Percentiles rank a stretch among this genome's conserved stretches.
phyloP scores from a whole-genome alignment of 2,329 filamentous ascomycete species.

The Penicillium sp. region DNA sequence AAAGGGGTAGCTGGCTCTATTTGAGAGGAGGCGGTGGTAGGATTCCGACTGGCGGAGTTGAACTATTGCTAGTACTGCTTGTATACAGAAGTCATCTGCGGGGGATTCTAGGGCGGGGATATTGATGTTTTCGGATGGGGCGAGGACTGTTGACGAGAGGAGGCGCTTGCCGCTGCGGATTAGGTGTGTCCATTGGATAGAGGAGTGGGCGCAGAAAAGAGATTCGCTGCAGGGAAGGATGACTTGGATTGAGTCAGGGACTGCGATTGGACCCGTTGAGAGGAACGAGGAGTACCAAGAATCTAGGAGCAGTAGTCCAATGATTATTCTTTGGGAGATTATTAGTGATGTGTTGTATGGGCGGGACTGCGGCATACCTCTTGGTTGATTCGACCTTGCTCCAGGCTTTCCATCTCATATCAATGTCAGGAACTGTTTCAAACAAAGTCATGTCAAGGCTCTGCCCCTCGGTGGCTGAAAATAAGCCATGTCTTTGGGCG shows the following conservation, averaged over 20 bases:
- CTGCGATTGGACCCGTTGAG: slow-evolving; percentile 47
- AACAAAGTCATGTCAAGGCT: slow-evolving; percentile 43
- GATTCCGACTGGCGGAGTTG: slow-evolving; percentile 45
- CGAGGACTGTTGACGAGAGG: slow-evolving; percentile 32
- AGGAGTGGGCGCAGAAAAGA: slow-evolving; percentile 44
- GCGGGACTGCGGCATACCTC: slow-evolving; percentile 27
- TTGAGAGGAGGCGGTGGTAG: slow-evolving; percentile 44
- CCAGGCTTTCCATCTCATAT: slow-evolving; percentile 53
- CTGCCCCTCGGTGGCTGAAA: slow-evolving; percentile 48
- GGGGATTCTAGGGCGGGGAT: slow-evolving; percentile 35
- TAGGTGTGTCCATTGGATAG: slow-evolving; percentile 39
- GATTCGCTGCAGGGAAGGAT: slow-evolving; percentile 47
- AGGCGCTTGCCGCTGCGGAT: slow-evolving; percentile 36
- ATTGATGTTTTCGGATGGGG: slow-evolving; percentile 37
- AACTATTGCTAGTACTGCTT: slow-evolving; percentile 40
- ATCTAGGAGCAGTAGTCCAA: slow-evolving; percentile 47
- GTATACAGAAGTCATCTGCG: slow-evolving; percentile 37
- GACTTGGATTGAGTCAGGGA: slow-evolving; percentile 48
- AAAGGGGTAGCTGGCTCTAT: slow-evolving; percentile 40
- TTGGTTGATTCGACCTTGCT: slow-evolving; percentile 53
- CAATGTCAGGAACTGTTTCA: slow-evolving; percentile 44
- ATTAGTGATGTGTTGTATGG: slow-evolving; percentile 5
- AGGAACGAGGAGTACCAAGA: slow-evolving; percentile 51
- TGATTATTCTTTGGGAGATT: slow-evolving; percentile 38
- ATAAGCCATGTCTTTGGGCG: slow-evolving; percentile 52